phyloP scores from a whole-genome alignment of 352 stramenopile genomes.

The Blastocystis sp. region DNA sequence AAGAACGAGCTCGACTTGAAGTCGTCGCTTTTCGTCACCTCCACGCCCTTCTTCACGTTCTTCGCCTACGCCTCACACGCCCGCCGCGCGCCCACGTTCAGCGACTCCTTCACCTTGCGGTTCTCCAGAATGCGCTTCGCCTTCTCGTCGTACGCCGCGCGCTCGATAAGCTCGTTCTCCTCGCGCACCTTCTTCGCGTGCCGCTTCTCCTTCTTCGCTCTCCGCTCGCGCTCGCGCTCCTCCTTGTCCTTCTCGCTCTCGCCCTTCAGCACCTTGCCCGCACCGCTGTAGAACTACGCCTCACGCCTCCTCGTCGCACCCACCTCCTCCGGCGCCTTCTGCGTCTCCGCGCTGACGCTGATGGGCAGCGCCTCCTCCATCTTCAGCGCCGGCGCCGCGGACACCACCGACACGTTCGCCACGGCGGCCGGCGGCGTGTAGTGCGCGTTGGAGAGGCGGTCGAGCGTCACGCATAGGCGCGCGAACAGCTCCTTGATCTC shows the following conservation, averaged over 20 bases:
- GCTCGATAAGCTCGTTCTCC: constrained; percentile 54
- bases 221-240: constrained; percentile 31
- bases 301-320: constrained; percentile 58
- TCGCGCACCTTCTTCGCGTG: constrained; percentile 34
- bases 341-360: constrained; percentile 56
- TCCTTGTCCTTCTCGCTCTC: constrained; percentile 38
- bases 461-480: constrained; percentile 82
- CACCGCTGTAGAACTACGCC: neutral
- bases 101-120: constrained; percentile 46
- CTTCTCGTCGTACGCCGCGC: constrained; percentile 60
- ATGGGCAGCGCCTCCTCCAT: constrained; percentile 73
- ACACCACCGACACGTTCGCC: constrained; percentile 73
- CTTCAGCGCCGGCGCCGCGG: constrained; percentile 58
- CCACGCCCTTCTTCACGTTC: constrained; percentile 52
- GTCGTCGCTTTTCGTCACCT: constrained; percentile 41
- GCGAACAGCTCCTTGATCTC: constrained; percentile 84
- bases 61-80: constrained; percentile 37
- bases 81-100: neutral
- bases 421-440: constrained; percentile 84
- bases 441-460: constrained; percentile 85
- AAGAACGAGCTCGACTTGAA: constrained; percentile 65
- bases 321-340: constrained; percentile 72
- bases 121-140: constrained; percentile 58
- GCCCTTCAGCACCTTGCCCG: constrained; percentile 22
- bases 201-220: constrained; percentile 20